Base-by-base conservation (phyloP, 176 grass and related monocot species). In the Juncus inflexus region DNA sequence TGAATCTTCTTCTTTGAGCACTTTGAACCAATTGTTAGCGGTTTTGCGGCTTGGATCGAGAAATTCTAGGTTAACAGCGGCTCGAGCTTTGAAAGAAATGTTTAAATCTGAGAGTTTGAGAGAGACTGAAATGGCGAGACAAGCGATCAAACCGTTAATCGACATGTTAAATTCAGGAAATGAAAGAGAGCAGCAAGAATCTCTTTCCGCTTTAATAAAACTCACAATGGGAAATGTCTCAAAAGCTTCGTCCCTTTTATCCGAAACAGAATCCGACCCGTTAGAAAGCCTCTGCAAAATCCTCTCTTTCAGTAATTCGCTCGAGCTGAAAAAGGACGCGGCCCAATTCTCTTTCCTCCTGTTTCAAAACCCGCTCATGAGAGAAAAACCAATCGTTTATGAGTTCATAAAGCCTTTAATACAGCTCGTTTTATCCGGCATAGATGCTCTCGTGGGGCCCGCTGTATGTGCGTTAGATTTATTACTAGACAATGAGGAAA, bases 151-250 rank as follows among this genome's bases (percentile, higher is more conserved):
- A 73, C 91, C 87, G 70, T 78, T 96, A 78, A 79, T 96, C 73
- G 91, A 91, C 77, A 91, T 96, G 87, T 79, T 96, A 5, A 83
- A 86, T 70, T 78, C 87, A 79, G 91, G 91, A 88, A 88, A 75
- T 77, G 91, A 96, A 82, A 96, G 65, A 65, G 91, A 96, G 70
- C 91, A 91, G 76, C 76, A 88, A 66, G 91, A 87, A 62, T 67
- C 87, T 67, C 79, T 96, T 64, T 75, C 80, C 58, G 87, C 87
- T 2, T 78, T 96, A 61, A 91, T 96, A 62, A 96, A 88, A 68
- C 79, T 96, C 74, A 88, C 91, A 60, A 66, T 76, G 70, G 84
- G 84, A 70, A 86, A 64, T 78, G 63, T 83, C 68, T 83, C 87
- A 40, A 96, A 82, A 58, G 82, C 79, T 65, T 91, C 91, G 64